Evolutionary conservation across 2,329 filamentous ascomycete species (phyloP).

Genomic region (Aspergillus sp.): DNA sequence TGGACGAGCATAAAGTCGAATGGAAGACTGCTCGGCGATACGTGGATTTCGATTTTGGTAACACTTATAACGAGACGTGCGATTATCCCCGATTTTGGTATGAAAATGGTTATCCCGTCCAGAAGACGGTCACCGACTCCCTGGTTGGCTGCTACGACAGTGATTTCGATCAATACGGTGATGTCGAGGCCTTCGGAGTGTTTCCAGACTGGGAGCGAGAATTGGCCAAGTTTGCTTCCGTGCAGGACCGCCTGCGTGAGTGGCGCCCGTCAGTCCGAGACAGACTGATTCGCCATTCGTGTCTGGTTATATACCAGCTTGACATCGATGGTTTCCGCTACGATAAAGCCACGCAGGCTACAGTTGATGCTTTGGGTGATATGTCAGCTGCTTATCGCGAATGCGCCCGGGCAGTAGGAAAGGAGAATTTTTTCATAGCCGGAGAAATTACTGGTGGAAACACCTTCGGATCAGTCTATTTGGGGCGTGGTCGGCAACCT

Average conservation of each 20-base stretch:
- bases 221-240: conserved; percentile 64
- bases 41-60: conserved; percentile 57
- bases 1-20: conserved; percentile 57
- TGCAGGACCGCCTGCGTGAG: conserved; percentile 66
- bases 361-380: conserved; percentile 60
- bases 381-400: conserved; percentile 59
- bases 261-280: conserved; percentile 61
- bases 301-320: conserved; percentile 60
- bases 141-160: conserved; percentile 60
- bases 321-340: conserved; percentile 67
- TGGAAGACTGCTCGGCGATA: conserved; percentile 59
- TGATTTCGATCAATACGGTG: conserved; percentile 65
- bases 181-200: conserved; percentile 64
- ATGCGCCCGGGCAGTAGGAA: conserved; percentile 57
- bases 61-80: conserved; percentile 55
- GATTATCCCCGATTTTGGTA: conserved; percentile 63
- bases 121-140: conserved; percentile 46
- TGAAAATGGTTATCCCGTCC: conserved; percentile 55
- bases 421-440: conserved; percentile 63
- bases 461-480: conserved; percentile 59
- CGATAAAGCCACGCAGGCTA: conserved; percentile 65
- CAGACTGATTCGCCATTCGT: conserved; percentile 62
- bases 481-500: conserved; percentile 61
- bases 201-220: conserved; percentile 64
- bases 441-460: conserved; percentile 65